A percentile compares a stretch with the other conserved stretches of the same genome.
These are phyloP conservation scores for Prunus yedoensis DNA, from an alignment of 331 rosid species.

Conservation along the genomic window DNA sequence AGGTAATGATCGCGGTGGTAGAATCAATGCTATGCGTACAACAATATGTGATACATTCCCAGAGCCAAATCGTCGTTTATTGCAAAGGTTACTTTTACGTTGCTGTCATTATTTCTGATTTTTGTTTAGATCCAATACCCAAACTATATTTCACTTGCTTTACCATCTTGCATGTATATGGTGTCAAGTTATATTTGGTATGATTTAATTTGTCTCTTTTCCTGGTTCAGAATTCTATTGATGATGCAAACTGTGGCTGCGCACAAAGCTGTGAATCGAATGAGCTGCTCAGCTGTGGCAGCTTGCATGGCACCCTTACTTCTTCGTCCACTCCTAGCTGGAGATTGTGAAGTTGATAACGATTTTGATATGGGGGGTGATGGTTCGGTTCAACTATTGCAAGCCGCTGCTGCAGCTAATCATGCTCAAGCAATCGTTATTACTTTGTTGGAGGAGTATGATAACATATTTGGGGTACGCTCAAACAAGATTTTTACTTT, in stretches of 20 bases:
- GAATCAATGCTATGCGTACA: constrained; percentile 79
- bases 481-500: constrained; percentile 14
- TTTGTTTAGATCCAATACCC: background rate
- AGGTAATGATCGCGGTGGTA: constrained; percentile 71
- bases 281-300: constrained; percentile 98
- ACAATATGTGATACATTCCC: constrained; percentile 93
- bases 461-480: constrained; percentile 79
- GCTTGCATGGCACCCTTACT: constrained; percentile 99
- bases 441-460: constrained; percentile 88
- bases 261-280: constrained; percentile 74
- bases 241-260: constrained; percentile 94
- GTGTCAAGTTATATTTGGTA: constrained; percentile 4
- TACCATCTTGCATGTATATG: background rate
- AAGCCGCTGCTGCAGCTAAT: constrained; percentile 99
- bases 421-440: constrained; percentile 97
- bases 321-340: constrained; percentile 92
- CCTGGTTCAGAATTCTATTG: constrained; percentile 67
- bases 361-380: constrained; percentile 94
- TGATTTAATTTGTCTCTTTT: constrained; percentile 23
- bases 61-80: constrained; percentile 86
- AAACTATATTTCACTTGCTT: background rate
- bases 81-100: constrained; percentile 67
- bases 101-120: background rate
- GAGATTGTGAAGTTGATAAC: constrained; percentile 91
- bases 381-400: constrained; percentile 85